Conservation (phyloP, 2,329 filamentous ascomycete genomes). For the Fusarium agapanthi region DNA sequence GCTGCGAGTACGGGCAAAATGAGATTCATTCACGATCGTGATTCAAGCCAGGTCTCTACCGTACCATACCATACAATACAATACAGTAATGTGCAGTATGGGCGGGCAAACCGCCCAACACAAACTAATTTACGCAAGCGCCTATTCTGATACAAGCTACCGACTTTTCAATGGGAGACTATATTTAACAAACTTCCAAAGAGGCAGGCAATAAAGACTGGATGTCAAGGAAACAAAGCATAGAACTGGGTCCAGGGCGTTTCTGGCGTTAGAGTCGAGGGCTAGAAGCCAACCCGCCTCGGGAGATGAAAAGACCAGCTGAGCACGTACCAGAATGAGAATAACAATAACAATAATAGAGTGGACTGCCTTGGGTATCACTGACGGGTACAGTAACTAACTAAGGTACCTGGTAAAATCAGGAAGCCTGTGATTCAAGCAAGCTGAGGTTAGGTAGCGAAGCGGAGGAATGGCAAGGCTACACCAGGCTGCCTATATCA, state of each 20-base stretch:
- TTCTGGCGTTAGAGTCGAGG: constrained; percentile 30
- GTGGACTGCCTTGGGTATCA: not conserved
- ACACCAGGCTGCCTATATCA: not conserved
- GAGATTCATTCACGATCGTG: not conserved
- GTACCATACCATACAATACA: too few relatives aligned
- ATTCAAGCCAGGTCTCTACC: not conserved
- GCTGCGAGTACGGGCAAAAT: not conserved
- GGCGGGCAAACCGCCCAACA: not conserved
- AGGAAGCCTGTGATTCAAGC: constrained; percentile 4
- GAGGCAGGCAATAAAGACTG: not conserved
- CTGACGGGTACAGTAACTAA: not conserved
- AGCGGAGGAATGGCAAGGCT: not conserved
- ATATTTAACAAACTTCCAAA: not conserved
- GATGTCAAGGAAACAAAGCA: constrained; percentile 7
- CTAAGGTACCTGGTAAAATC: not conserved
- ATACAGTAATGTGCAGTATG: not conserved
- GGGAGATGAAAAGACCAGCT: constrained; percentile 26
- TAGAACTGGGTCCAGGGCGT: constrained; percentile 9
- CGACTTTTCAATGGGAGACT: not conserved
- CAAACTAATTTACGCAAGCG: not conserved
- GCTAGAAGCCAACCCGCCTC: constrained; percentile 10
- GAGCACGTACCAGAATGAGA: constrained; percentile 24
- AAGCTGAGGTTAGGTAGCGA: not conserved
- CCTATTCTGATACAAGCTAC: not conserved
- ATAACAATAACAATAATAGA: not conserved